A percentile compares a stretch with the other conserved stretches of the same genome.
These are phyloP conservation scores for Zygosaccharomyces kombuchaensis DNA, from an alignment of 805 yeast genomes.

Conservation along the genomic window DNA sequence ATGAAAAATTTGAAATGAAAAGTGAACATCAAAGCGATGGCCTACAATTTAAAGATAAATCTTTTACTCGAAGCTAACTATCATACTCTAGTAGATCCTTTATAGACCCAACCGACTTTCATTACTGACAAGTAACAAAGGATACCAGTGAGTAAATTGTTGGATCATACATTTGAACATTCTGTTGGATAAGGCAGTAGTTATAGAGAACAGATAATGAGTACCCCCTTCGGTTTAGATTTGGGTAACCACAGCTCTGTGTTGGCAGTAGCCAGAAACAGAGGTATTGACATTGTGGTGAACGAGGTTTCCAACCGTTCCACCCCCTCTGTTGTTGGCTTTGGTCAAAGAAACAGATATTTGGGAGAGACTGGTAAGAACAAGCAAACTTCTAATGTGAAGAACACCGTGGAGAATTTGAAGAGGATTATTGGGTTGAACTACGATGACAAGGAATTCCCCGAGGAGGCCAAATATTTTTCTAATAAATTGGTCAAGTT, in stretches of 20 bases:
- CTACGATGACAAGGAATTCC: constrained; percentile 62
- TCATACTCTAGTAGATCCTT: background rate
- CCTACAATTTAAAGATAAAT: constrained; percentile 1
- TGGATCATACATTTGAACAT: background rate
- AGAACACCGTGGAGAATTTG: constrained; percentile 92
- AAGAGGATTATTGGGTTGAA: constrained; percentile 87
- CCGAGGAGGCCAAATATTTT: constrained; percentile 67
- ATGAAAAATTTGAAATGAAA: constrained; percentile 3
- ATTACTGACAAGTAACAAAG: background rate
- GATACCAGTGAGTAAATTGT: background rate
- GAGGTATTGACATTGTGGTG: constrained; percentile 97
- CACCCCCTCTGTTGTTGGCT: constrained; percentile 90
- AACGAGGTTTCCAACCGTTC: constrained; percentile 98
- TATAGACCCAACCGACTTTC: background rate
- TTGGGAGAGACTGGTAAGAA: constrained; percentile 95
- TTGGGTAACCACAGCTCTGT: constrained; percentile 93
- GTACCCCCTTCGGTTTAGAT: constrained; percentile 96
- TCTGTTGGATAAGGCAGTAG: background rate
- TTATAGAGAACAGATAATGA: constrained; percentile 46
- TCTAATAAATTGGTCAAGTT: constrained; percentile 67
- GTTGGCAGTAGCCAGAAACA: constrained; percentile 93
- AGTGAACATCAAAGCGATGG: background rate
- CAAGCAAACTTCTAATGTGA: constrained; percentile 93
- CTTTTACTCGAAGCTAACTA: background rate
- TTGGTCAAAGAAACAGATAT: constrained; percentile 82